Conservation (phyloP, 1,284 basidiomycete genomes). For the Ustilago lituana region DNA sequence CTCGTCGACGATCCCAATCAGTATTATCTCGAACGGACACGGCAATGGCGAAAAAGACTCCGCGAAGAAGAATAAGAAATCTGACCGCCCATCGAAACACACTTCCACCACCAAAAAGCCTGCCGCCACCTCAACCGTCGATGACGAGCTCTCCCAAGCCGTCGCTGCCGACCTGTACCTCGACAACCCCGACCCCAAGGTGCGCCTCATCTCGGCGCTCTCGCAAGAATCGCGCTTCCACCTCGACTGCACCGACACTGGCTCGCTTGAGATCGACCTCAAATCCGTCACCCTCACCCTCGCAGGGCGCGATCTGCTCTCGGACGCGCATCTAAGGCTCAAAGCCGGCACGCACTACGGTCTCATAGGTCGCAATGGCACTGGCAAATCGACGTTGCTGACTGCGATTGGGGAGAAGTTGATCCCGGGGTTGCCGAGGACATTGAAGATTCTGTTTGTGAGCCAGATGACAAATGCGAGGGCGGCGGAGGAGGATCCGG, state of each 20-base stretch:
- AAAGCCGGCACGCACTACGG: constrained; percentile 72
- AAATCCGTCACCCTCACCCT: constrained; percentile 71
- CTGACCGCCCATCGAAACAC: constrained; percentile 3
- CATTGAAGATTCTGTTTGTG: constrained; percentile 72
- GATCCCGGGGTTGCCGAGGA: constrained; percentile 72
- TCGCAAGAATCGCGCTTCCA: constrained; percentile 71
- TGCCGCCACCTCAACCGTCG: neutral
- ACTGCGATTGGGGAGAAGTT: constrained; percentile 70
- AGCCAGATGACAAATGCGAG: constrained; percentile 69
- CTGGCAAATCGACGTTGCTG: constrained; percentile 72
- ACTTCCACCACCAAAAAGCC: constrained; percentile 3
- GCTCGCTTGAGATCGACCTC: constrained; percentile 70
- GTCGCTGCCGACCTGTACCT: constrained; percentile 18
- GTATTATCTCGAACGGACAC: too few relatives aligned
- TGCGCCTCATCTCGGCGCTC: constrained; percentile 58
- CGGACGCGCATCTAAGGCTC: constrained; percentile 72
- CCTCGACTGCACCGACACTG: constrained; percentile 69
- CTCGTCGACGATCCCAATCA: neutral
- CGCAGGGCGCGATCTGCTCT: constrained; percentile 71
- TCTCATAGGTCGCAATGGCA: constrained; percentile 73
- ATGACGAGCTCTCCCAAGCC: constrained; percentile 9
- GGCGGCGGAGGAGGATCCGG: constrained; percentile 18
- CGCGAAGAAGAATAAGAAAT: constrained; percentile 5
- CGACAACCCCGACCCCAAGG: constrained; percentile 25
- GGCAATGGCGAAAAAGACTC: neutral